A percentile compares a stretch with the other conserved stretches of the same genome.
Evolutionary conservation across 768 basidiomycete species (phyloP).

Genomic region (Russula lepida): DNA sequence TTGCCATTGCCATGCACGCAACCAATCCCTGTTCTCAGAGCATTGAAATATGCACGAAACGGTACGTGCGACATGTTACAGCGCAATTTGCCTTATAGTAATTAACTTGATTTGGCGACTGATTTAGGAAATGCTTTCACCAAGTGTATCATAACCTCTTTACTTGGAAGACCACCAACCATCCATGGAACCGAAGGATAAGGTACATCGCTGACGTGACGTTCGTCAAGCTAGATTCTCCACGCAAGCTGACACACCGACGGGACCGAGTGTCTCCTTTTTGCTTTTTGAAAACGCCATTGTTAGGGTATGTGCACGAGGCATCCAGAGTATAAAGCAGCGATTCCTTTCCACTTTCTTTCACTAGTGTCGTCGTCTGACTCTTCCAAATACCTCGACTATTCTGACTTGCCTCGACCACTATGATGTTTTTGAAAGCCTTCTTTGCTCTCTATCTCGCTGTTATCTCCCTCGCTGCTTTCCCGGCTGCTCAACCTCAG

Average conservation of each 20-base stretch:
- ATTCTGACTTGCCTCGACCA: neutral
- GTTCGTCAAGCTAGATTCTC: neutral
- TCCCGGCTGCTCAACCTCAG: neutral
- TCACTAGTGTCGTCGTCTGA: neutral
- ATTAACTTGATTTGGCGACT: neutral
- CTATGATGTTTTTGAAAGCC: slow-evolving; percentile 5
- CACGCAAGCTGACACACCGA: neutral
- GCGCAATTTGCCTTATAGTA: too few species aligned
- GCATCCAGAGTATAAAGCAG: neutral
- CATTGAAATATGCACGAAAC: too few species aligned
- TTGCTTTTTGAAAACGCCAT: neutral
- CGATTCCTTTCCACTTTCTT: neutral
- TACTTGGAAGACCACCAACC: neutral
- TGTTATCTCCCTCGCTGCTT: neutral
- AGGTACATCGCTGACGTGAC: neutral
- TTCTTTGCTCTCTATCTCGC: slow-evolving; percentile 3
- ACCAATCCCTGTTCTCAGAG: too few species aligned
- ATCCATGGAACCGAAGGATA: neutral
- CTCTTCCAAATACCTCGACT: neutral
- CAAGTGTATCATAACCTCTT: neutral
- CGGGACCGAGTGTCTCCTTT: too few species aligned
- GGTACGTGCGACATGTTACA: too few species aligned
- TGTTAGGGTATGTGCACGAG: neutral
- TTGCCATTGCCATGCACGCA: neutral
- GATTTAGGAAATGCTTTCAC: neutral